phyloP scores from a whole-genome alignment of 202 grass and related monocot species.

The Musa balbisiana region DNA sequence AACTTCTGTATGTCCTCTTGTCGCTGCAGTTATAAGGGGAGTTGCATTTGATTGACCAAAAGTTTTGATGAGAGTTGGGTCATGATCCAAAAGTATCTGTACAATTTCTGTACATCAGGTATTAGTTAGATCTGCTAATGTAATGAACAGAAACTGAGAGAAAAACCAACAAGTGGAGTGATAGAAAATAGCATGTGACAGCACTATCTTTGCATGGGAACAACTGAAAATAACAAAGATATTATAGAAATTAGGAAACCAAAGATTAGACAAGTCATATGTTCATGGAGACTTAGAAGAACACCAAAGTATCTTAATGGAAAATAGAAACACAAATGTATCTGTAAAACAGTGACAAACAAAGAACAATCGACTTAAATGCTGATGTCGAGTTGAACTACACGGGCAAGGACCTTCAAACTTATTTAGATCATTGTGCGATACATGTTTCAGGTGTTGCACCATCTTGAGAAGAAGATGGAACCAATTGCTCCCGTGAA shows the following conservation, averaged over 20 bases:
- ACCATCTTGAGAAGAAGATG: not conserved
- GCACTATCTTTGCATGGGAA: not conserved
- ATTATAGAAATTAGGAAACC: not conserved
- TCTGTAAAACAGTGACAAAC: not conserved
- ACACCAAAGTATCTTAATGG: not conserved
- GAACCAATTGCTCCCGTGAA: not conserved
- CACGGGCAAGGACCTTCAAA: not conserved
- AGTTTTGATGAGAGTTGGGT: conserved; percentile 4
- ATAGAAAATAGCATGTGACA: not conserved
- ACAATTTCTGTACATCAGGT: not conserved
- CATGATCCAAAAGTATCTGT: conserved; percentile 14
- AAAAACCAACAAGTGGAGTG: not conserved
- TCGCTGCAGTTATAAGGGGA: conserved; percentile 15
- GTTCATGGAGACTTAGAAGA: not conserved
- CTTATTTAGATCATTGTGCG: not conserved
- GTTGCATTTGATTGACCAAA: conserved; percentile 19
- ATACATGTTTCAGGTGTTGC: not conserved
- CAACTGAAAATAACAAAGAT: not conserved
- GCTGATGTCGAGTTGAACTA: not conserved
- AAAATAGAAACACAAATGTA: not conserved
- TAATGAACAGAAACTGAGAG: not conserved
- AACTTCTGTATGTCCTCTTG: conserved; percentile 20
- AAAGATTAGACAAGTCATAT: not conserved
- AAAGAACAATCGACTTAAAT: not conserved
- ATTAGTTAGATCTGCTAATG: not conserved